Evolutionary conservation across 2,329 filamentous ascomycete species (phyloP), one percentile per base, ranked within the genome.

Genomic region (Aspergillus sp.): DNA sequence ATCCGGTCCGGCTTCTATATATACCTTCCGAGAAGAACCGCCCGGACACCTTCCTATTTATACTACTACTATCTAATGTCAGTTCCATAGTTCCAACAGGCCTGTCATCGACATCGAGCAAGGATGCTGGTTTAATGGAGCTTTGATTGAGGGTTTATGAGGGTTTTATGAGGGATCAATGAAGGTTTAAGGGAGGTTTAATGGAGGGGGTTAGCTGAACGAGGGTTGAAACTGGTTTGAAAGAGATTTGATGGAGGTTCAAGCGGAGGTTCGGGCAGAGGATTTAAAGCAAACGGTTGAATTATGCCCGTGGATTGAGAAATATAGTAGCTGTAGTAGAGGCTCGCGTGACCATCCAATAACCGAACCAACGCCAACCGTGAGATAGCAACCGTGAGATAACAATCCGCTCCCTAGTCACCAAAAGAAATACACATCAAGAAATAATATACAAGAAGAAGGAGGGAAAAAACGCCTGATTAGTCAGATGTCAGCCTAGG

Each of bases 361-460:
- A 60, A 53, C 43, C 52, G 52, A 60, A 54, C 52, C 23, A 56
- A 63, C 56, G 53, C 57, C 60, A 46, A 59, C 28, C 19, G n/a
- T 56, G 57, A 48, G 52, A 54, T 30, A 56, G 51, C 52, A 57
- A 52, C 25, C 25, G 19, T 19, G 25, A 28, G 25, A 28, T 4
- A 28, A 28, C 25, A 60, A 58, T 34, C n/a, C 59, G 54, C 54
- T 58, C 49, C 46, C 38, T 41, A 45, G 43, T 25, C 50, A 54
- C 48, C 41, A 51, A 55, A 43, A 54, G 48, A 34, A 54, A 49
- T n/a, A 17, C 19, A 53, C 43, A 47, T 47, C 48, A 63, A 65
- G 62, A 63, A 62, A 62, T 73, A 73, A 66, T 69, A 56, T 74
- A 75, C 71, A 72, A 41, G 34, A 38, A 38, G 11, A 65, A 66